Base-by-base conservation (phyloP, 768 basidiomycete genomes). In the Wakefieldia striispora region DNA sequence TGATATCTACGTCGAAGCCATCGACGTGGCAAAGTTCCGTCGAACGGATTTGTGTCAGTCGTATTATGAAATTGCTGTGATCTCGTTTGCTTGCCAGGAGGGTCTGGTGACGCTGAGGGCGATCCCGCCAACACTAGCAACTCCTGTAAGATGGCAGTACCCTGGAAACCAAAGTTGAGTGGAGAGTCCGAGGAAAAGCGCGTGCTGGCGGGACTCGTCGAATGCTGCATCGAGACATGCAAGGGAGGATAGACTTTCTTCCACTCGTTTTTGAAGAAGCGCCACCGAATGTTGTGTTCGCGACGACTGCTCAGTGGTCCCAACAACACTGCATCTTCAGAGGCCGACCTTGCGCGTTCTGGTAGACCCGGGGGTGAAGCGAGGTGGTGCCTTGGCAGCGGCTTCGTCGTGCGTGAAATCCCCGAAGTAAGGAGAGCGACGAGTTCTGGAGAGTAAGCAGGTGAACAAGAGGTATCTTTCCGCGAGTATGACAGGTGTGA, bases 301-400 rank as follows among this genome's bases (percentile, higher is more conserved):
- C 88, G 78, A 31, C 89, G 80, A 61, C 80, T 86, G 72, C 86
- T 87, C 37, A 90, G 71, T 10, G 75, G 78, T 3, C 88, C 88
- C 29, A 87, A 68, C 4, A 85, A 56, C 24, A 63, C 63, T 2
- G 82, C 81, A 45, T 87, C 84, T 48, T 78, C 72, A 9, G 86
- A 84, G 3, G 64, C 53, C 17, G 80, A 77, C 53, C 83, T 67
- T 26, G 81, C 82, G 19, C 79, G 78, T n/a, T 63, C 56, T 2
- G 85, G 83, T 20, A 90, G 68, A 5, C 62, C 74, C 2, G 81
- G 78, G 1, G 88, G 88, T 10, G 59, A 64, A 8, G 51, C 45
- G 34, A 90, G 62, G 36, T 75, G 67, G 11, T 60, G 63, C 5
- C 54, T 60, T 16, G 64, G 65, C 27, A 87, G 58, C 1, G 79